Percentiles rank a stretch among this genome's conserved stretches.
Evolutionary conservation across 805 yeast species (phyloP).

Genomic region (Barnettozyma pratensis): DNA sequence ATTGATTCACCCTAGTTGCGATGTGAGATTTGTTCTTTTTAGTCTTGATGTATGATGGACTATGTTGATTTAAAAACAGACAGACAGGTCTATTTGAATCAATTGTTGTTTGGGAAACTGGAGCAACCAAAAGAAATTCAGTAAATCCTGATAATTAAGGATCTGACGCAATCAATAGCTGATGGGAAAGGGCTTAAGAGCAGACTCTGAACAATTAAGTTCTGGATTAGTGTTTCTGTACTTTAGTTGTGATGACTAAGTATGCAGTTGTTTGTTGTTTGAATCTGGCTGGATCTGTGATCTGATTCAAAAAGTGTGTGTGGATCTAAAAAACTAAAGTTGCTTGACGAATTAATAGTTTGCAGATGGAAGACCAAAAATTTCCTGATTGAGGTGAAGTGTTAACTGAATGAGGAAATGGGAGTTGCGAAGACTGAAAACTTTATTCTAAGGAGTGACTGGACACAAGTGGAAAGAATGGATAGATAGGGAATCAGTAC

Average conservation of each 20-base stretch:
- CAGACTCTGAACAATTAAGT: not conserved
- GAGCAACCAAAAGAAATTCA: constrained; percentile 4
- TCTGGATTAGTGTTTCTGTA: not conserved
- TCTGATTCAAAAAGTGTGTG: not conserved
- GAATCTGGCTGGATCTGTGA: no score
- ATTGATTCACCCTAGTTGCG: no score
- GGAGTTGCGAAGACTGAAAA: not conserved
- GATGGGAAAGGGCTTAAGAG: no score
- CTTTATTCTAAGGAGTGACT: not conserved
- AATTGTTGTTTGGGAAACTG: constrained; percentile 1
- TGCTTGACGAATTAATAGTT: not conserved
- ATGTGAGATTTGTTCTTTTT: no score
- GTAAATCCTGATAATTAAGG: not conserved
- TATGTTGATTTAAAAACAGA: not conserved
- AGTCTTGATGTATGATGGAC: not conserved
- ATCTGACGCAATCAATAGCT: no score
- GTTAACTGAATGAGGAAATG: constrained; percentile 5
- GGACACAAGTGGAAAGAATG: not conserved
- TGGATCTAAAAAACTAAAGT: not conserved
- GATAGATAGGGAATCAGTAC: no score
- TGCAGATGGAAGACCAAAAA: not conserved
- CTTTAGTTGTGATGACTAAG: not conserved
- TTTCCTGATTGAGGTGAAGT: constrained; percentile 5
- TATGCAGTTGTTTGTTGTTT: no score
- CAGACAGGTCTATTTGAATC: not conserved